These are phyloP conservation scores for Gastrolobium villosum DNA, from an alignment of 306 rosid species.

Conservation along the genomic window DNA sequence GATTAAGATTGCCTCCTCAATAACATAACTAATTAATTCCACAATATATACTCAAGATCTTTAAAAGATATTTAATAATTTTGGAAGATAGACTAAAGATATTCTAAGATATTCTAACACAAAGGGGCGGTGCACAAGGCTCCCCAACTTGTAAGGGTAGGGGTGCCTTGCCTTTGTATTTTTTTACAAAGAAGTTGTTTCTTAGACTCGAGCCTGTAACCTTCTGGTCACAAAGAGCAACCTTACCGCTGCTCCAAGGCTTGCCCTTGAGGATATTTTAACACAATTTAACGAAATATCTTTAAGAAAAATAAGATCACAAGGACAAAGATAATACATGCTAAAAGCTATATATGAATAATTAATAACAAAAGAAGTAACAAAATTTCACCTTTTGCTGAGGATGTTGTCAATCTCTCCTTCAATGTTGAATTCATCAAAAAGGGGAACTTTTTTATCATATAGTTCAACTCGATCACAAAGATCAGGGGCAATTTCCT, in stretches of 20 bases:
- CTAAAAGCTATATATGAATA: slow-evolving; percentile 37
- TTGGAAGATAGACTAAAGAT: background rate
- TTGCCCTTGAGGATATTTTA: background rate
- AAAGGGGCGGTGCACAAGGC: no score
- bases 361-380: slow-evolving; percentile 40
- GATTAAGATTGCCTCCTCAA: slow-evolving; percentile 32
- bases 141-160: no score
- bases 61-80: slow-evolving; percentile 15
- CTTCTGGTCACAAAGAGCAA: no score
- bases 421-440: slow-evolving; percentile 88
- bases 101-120: background rate
- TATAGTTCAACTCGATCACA: slow-evolving; percentile 89
- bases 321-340: slow-evolving; percentile 19
- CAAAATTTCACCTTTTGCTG: slow-evolving; percentile 75
- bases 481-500: slow-evolving; percentile 96
- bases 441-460: slow-evolving; percentile 81
- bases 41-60: background rate
- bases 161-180: no score
- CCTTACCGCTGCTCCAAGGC: no score
- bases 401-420: slow-evolving; percentile 90
- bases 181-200: no score
- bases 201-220: no score
- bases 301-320: slow-evolving; percentile 1
- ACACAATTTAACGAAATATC: background rate
- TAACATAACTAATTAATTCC: background rate